These are phyloP conservation scores for Wickerhamiella cacticola DNA, from an alignment of 805 yeast genomes.

Conservation along the genomic window DNA sequence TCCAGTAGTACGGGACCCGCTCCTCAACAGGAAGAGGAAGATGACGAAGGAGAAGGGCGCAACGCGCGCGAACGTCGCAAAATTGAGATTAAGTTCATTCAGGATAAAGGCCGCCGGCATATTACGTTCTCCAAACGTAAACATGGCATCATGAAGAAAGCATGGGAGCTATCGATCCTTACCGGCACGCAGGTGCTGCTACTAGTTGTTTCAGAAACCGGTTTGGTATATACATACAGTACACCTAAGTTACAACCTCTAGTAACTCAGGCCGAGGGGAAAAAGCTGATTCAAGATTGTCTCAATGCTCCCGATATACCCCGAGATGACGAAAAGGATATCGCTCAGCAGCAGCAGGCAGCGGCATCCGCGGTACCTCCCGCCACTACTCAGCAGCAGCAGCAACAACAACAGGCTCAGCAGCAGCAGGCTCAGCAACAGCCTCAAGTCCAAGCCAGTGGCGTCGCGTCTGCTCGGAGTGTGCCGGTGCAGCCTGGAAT, in stretches of 20 bases:
- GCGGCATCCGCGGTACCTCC: not conserved
- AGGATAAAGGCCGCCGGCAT: slow-evolving; percentile 95
- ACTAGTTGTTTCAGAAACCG: slow-evolving; percentile 95
- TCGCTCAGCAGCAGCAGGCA: slow-evolving; percentile 27
- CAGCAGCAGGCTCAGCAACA: not conserved
- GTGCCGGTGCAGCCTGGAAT: slow-evolving; percentile 2
- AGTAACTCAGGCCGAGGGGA: slow-evolving; percentile 95
- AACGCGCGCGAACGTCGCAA: slow-evolving; percentile 58
- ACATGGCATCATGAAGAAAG: slow-evolving; percentile 99
- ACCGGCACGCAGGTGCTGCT: slow-evolving; percentile 95
- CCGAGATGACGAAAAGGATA: slow-evolving; percentile 30
- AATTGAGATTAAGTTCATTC: slow-evolving; percentile 93
- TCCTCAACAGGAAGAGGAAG: slow-evolving; percentile 25
- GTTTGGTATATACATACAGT: slow-evolving; percentile 93
- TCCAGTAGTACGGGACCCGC: slow-evolving; percentile 2
- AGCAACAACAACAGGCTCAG: not conserved
- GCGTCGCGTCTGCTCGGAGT: not conserved
- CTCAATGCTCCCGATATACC: slow-evolving; percentile 91
- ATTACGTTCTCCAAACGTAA: slow-evolving; percentile 96
- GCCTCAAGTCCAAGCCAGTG: slow-evolving; percentile 13
- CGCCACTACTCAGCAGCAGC: not conserved
- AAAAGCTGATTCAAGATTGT: slow-evolving; percentile 92
- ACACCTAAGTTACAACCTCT: slow-evolving; percentile 98
- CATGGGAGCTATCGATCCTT: slow-evolving; percentile 91
- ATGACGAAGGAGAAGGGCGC: slow-evolving; percentile 35